Base-by-base conservation (phyloP, 768 basidiomycete species). In the Neoboletus brunneissimus region DNA sequence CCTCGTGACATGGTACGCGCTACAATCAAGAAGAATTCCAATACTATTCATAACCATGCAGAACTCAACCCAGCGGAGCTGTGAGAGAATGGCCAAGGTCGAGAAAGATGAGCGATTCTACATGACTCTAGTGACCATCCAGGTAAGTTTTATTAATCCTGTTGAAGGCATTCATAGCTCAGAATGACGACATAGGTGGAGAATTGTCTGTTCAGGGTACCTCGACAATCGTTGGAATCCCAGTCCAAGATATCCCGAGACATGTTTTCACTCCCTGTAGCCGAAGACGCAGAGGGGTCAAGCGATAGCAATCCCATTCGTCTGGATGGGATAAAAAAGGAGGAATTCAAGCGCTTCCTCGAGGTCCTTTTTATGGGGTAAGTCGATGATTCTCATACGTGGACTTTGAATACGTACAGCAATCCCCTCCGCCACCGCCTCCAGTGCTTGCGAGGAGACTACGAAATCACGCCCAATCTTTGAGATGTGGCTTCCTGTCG, bases 401-500 rank as follows among this genome's bases (percentile, higher is more conserved):
- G 27, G 25, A 10, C 22, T 22, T 13, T 40, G 40, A 32, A 34
- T 29, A 29, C 34, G 11, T 23, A 50, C 15, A 18, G 18, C 11
- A 15, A 27, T 27, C 7, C 42, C 31, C 13, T n/a, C 18, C 10
- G 9, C 37, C 6, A 10, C 3, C 27, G n/a, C 20, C 20, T 27
- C 15, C 35, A 61, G 59, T 34, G 18, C 11, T 41, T 47, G 13
- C 35, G 48, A 52, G 23, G 38, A 10, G 38, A 40, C 42, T 18
- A 16, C 25, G 9, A 38, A n/a, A 13, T 9, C 18, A n/a, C 0
- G 10, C 5, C 3, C 55, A 42, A 11, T n/a, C 20, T 54, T 54
- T 45, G 65, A 69, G 8, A 67, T 68, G 48, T 78, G 78, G 80
- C 59, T 72, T 16, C 68, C 73, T 0, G 69, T 75, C 22, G 60